Base-by-base conservation (phyloP, 139 green algal species). In the Nannochloris sp. region DNA sequence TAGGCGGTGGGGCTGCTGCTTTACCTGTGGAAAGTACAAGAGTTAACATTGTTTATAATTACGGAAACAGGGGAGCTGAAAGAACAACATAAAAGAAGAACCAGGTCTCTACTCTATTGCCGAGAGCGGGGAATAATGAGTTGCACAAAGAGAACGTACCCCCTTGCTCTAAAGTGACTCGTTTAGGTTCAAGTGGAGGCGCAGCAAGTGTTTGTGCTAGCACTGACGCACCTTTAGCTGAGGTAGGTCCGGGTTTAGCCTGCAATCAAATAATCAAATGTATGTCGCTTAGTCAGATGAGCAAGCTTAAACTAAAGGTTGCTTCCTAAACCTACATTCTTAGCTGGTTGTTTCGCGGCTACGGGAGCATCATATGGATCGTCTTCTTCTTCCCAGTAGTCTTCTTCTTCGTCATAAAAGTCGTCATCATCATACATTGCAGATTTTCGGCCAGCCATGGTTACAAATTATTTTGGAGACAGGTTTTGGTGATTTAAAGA, bases 141-240 rank as follows among this genome's bases (percentile, higher is more conserved):
- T n/a, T n/a, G n/a, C n/a, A 36, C 31, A 42, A 24, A 34, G 32
- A 33, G 29, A 31, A 9, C 77, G 33, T 73, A 91, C 85, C 85
- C 53, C 81, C 82, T 71, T 56, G 51, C 64, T 87, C 81, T 14
- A 60, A 58, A 61, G 61, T 80, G 60, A 81, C 84, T 46, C 70
- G 59, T 5, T 78, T 77, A 1, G 27, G 61, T 2, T 0, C 55
- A 0, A 83, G 85, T 9, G 83, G 83, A 9, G 81, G 78, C 38
- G 82, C 77, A 48, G 72, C 82, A 29, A 92, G 59, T 27, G 10
- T 63, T 29, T 66, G 74, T 5, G 85, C 85, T 48, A 92, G 68
- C 7, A 58, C 38, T 56, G 85, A 92, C 35, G 84, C 85, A 91
- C 85, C 85, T 89, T 81, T 81, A 59, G 79, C 65, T 30, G 65